Evolutionary conservation across 139 green algal genomes (phyloP).

Genomic region (Yamagishiella unicocca): DNA sequence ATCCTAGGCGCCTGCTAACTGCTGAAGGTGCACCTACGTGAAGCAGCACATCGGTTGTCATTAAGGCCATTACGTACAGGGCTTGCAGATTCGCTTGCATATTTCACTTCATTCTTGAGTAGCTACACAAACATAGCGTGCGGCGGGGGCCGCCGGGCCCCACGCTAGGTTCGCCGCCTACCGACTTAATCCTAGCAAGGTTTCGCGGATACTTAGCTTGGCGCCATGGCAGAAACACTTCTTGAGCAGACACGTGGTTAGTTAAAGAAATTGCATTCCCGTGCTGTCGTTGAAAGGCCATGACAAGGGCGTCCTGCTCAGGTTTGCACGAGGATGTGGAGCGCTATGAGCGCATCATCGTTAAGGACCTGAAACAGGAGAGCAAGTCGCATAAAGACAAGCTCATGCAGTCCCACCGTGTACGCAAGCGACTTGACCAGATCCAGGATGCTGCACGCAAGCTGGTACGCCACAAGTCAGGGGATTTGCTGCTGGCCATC

Average conservation of each 20-base stretch:
- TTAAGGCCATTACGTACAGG: too few species aligned
- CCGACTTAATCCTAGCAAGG: neutral
- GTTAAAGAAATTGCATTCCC: neutral
- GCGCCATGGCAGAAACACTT: conserved; percentile 86
- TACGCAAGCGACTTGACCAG: conserved; percentile 84
- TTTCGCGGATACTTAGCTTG: too few species aligned
- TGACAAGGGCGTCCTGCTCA: conserved; percentile 33
- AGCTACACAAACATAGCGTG: too few species aligned
- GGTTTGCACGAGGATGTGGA: conserved; percentile 95
- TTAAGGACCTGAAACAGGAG: conserved; percentile 88
- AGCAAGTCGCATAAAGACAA: conserved; percentile 83
- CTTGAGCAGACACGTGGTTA: conserved; percentile 92
- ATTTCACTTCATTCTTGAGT: too few species aligned
- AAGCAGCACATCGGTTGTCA: too few species aligned
- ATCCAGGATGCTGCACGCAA: conserved; percentile 79
- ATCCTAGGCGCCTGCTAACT: too few species aligned
- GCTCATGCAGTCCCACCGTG: conserved; percentile 83
- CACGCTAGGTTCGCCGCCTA: neutral
- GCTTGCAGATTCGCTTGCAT: too few species aligned
- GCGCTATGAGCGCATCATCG: conserved; percentile 86
- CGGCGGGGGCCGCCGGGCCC: conserved; percentile 14
- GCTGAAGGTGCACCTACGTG: too few species aligned
- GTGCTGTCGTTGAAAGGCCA: neutral
- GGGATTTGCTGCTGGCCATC: too few species aligned
- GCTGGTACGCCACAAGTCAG: conserved; percentile 75